Conservation (phyloP, 2,329 filamentous ascomycete species). For the Verticillium alfalfae region DNA sequence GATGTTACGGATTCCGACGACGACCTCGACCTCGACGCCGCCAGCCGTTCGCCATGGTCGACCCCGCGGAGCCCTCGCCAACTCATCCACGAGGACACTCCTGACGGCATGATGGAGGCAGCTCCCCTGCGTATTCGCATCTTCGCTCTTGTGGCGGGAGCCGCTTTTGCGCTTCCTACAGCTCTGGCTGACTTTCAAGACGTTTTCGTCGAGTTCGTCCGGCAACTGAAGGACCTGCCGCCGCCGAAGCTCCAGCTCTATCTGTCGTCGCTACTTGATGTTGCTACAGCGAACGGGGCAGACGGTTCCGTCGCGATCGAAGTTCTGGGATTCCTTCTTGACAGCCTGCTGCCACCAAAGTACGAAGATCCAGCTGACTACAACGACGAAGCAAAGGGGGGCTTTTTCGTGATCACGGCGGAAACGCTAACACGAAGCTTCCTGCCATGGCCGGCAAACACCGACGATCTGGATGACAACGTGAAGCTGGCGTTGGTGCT, state of each 20-base stretch:
- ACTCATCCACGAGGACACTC: conserved; percentile 23
- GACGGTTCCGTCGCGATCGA: conserved; percentile 15
- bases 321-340: conserved; percentile 25
- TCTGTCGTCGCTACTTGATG: conserved; percentile 20
- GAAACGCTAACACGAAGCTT: conserved; percentile 52
- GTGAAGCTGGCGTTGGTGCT: conserved; percentile 65
- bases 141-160: conserved; percentile 49
- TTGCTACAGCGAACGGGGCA: conserved; percentile 1
- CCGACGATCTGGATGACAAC: conserved; percentile 58
- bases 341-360: conserved; percentile 35
- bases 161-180: conserved; percentile 37
- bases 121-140: conserved; percentile 58
- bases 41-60: neutral
- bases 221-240: conserved; percentile 52
- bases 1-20: conserved; percentile 2
- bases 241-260: conserved; percentile 53
- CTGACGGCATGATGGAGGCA: conserved; percentile 42
- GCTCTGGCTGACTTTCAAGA: conserved; percentile 36
- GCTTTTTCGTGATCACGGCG: conserved; percentile 31
- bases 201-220: conserved; percentile 54
- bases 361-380: conserved; percentile 34
- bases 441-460: conserved; percentile 60
- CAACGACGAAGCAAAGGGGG: conserved; percentile 24
- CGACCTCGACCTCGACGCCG: conserved; percentile 14
- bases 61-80: conserved; percentile 8